Percentiles rank a stretch among this genome's conserved stretches.
Conservation (phyloP, 768 basidiomycete species). For the Mycena rebaudengoi region DNA sequence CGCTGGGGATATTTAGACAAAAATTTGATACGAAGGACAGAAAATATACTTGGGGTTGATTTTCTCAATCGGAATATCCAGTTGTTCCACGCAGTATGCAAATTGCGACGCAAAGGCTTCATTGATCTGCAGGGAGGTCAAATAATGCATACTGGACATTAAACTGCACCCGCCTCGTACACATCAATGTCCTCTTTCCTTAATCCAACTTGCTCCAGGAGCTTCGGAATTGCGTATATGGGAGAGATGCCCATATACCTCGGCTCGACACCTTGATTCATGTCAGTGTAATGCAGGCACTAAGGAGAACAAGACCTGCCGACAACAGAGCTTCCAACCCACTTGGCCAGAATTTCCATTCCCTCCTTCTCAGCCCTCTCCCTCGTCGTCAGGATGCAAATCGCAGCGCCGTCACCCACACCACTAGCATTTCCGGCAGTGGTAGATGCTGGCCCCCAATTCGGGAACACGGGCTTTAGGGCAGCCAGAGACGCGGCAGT, state of each 20-base stretch:
- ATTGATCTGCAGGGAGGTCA: constrained; percentile 65
- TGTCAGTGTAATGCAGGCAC: not conserved
- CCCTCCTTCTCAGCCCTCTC: constrained; percentile 79
- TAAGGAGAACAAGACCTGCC: constrained; percentile 54
- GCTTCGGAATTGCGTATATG: constrained; percentile 73
- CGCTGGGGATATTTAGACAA: too few species aligned
- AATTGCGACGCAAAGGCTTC: constrained; percentile 95
- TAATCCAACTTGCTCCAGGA: constrained; percentile 68
- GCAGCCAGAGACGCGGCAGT: constrained; percentile 78
- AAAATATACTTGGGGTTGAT: constrained; percentile 84
- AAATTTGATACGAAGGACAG: not conserved
- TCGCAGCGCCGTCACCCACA: constrained; percentile 91
- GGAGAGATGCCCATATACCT: constrained; percentile 83
- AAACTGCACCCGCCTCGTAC: constrained; percentile 64
- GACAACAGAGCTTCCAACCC: constrained; percentile 78
- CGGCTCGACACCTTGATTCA: constrained; percentile 70
- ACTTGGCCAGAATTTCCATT: constrained; percentile 85
- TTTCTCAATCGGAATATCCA: constrained; percentile 78
- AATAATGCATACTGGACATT: not conserved
- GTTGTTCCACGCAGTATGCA: constrained; percentile 88
- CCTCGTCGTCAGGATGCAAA: constrained; percentile 85
- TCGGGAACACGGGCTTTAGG: constrained; percentile 88
- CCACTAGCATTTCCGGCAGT: constrained; percentile 91
- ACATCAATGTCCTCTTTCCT: constrained; percentile 78
- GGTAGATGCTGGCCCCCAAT: constrained; percentile 75